Conservation (phyloP, 2,329 filamentous ascomycete genomes). For the Cercospora sp. region DNA sequence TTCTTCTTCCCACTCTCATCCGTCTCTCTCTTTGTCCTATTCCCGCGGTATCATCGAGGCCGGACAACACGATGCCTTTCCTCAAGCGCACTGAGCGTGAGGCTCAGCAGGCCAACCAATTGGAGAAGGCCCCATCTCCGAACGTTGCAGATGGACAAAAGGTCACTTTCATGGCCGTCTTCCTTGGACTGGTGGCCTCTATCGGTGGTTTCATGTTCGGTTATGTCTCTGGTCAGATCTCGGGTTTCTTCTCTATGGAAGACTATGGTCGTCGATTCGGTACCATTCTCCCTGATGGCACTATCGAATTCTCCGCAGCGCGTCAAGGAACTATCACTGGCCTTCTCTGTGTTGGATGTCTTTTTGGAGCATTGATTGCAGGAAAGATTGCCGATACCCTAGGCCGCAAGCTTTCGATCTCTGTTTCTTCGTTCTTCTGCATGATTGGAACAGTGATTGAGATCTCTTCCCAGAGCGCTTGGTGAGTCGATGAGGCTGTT, state of each 20-base stretch:
- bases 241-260: conserved; percentile 45
- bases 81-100: conserved; percentile 38
- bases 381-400: conserved; percentile 57
- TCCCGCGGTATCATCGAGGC: conserved; percentile 6
- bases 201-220: conserved; percentile 54
- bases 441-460: conserved; percentile 47
- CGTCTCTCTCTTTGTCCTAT: conserved; percentile 5
- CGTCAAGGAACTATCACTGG: conserved; percentile 44
- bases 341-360: conserved; percentile 49
- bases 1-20: conserved; percentile 1
- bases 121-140: conserved; percentile 34
- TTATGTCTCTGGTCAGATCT: conserved; percentile 60
- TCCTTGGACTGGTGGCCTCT: conserved; percentile 59
- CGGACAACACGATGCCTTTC: conserved; percentile 33
- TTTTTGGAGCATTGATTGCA: conserved; percentile 44
- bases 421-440: conserved; percentile 48
- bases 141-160: conserved; percentile 29
- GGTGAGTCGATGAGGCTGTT: conserved; percentile 26
- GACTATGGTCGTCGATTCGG: conserved; percentile 61
- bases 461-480: conserved; percentile 43
- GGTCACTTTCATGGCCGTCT: conserved; percentile 42
- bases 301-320: conserved; percentile 37
- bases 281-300: conserved; percentile 45
- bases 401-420: conserved; percentile 50
- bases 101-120: conserved; percentile 34